These are phyloP conservation scores for Candolleomyces eurysporus DNA, from an alignment of 768 basidiomycete species.

Conservation along the genomic window DNA sequence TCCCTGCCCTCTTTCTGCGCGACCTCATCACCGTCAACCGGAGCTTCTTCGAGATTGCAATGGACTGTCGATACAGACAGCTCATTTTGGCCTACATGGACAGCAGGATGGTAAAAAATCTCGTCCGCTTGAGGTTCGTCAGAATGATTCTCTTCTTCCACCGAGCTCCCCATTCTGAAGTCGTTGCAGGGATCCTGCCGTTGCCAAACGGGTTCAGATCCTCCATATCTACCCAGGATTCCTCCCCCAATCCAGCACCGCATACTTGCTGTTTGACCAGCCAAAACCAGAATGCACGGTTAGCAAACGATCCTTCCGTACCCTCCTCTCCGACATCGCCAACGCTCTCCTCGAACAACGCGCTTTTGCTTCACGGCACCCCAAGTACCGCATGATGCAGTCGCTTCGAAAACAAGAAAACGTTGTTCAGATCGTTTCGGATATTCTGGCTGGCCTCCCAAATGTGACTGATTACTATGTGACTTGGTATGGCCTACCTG, in stretches of 20 bases:
- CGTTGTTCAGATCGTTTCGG: slow-evolving; percentile 37
- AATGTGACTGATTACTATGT: slow-evolving; percentile 50
- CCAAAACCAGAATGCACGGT: slow-evolving; percentile 6
- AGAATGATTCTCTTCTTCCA: neutral
- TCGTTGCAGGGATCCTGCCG: slow-evolving; percentile 40
- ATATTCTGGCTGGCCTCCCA: slow-evolving; percentile 42
- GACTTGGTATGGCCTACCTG: slow-evolving; percentile 43
- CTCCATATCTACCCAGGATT: slow-evolving; percentile 50
- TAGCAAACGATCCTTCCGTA: slow-evolving; percentile 24
- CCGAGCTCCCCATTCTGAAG: neutral
- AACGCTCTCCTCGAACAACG: slow-evolving; percentile 31
- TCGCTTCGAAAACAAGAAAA: slow-evolving; percentile 35
- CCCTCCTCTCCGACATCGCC: slow-evolving; percentile 31
- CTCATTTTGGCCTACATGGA: slow-evolving; percentile 51
- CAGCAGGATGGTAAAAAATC: slow-evolving; percentile 40
- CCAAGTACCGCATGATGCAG: slow-evolving; percentile 25
- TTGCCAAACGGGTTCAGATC: slow-evolving; percentile 47
- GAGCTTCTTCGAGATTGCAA: slow-evolving; percentile 36
- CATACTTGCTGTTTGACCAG: slow-evolving; percentile 7
- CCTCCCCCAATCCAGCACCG: slow-evolving; percentile 16
- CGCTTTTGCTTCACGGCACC: slow-evolving; percentile 20
- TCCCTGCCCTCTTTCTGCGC: slow-evolving; percentile 30
- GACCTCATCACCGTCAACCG: slow-evolving; percentile 37
- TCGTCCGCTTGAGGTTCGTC: slow-evolving; percentile 36
- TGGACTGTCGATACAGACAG: slow-evolving; percentile 48